Conservation (phyloP, 2,329 filamentous ascomycete species). For the Intubia oerlemansii region DNA sequence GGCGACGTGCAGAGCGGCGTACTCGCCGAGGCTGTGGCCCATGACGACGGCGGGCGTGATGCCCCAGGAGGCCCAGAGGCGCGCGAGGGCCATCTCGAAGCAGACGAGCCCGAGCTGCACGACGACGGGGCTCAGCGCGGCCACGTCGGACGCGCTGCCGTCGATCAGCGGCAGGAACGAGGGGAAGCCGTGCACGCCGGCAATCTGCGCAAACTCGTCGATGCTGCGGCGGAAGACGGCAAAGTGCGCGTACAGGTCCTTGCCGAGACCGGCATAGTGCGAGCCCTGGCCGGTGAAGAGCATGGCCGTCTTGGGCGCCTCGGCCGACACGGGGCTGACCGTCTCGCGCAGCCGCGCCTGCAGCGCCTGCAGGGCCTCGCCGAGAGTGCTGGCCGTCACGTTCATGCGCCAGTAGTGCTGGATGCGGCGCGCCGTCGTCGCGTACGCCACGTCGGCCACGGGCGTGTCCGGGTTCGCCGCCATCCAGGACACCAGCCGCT, state of each 20-base stretch:
- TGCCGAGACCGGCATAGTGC: slow-evolving; percentile 28
- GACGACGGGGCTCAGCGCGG: slow-evolving; percentile 25
- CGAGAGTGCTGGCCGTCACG: slow-evolving; percentile 19
- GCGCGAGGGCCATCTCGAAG: slow-evolving; percentile 34
- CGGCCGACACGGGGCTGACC: slow-evolving; percentile 20
- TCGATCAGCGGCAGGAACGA: slow-evolving; percentile 30
- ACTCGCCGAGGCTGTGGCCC: slow-evolving; percentile 49
- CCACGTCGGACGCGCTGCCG: slow-evolving; percentile 20
- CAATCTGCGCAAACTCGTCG: slow-evolving; percentile 33
- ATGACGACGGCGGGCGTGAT: slow-evolving; percentile 31
- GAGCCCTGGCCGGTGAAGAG: slow-evolving; percentile 36
- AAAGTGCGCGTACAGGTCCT: slow-evolving; percentile 25
- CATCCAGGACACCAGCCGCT: slow-evolving; percentile 31
- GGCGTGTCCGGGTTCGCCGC: slow-evolving; percentile 27
- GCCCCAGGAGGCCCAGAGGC: slow-evolving; percentile 34
- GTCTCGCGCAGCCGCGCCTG: slow-evolving; percentile 19
- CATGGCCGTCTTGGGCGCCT: slow-evolving; percentile 27
- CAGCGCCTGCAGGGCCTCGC: slow-evolving; percentile 21
- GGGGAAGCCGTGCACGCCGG: slow-evolving; percentile 29
- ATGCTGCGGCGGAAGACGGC: slow-evolving; percentile 28
- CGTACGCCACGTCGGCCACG: slow-evolving; percentile 39
- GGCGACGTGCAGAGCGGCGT: slow-evolving; percentile 48
- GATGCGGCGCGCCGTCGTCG: slow-evolving; percentile 42
- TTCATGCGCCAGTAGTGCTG: slow-evolving; percentile 37
- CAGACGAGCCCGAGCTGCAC: slow-evolving; percentile 31